Evolutionary conservation across 2,329 filamentous ascomycete species (phyloP).

Genomic region (Aspergillus fijiensis): DNA sequence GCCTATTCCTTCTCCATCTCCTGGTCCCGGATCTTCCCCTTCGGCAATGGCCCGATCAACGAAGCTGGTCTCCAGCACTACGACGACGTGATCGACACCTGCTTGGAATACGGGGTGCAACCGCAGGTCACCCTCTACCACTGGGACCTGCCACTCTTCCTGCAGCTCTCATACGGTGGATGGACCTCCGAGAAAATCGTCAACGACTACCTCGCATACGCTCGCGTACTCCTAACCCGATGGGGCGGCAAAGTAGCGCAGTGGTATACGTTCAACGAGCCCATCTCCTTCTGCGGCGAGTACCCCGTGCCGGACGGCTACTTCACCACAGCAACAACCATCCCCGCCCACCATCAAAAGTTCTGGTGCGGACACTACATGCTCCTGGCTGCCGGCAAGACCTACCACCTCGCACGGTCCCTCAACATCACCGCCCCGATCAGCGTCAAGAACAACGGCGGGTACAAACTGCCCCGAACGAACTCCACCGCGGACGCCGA

Average conservation of each 20-base stretch:
- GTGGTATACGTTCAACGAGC: slow-evolving; percentile 38
- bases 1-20: slow-evolving; percentile 44
- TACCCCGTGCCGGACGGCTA: background rate
- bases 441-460: slow-evolving; percentile 2
- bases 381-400: background rate
- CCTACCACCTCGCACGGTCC: slow-evolving; percentile 1
- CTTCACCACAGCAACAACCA: background rate
- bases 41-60: slow-evolving; percentile 46
- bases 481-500: background rate
- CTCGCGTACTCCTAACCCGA: slow-evolving; percentile 29
- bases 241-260: slow-evolving; percentile 31
- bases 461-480: slow-evolving; percentile 1
- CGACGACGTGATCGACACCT: slow-evolving; percentile 45
- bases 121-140: slow-evolving; percentile 46
- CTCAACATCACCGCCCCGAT: background rate
- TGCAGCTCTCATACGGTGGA: slow-evolving; percentile 39
- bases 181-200: background rate
- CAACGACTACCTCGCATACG: slow-evolving; percentile 22
- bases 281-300: slow-evolving; percentile 10
- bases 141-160: slow-evolving; percentile 39
- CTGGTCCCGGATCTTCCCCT: slow-evolving; percentile 49
- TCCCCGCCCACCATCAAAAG: background rate
- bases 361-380: slow-evolving; percentile 5
- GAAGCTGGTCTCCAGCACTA: slow-evolving; percentile 46
- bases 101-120: slow-evolving; percentile 39